Base-by-base conservation (phyloP, 2,329 filamentous ascomycete species). In the Metarhizium album region DNA sequence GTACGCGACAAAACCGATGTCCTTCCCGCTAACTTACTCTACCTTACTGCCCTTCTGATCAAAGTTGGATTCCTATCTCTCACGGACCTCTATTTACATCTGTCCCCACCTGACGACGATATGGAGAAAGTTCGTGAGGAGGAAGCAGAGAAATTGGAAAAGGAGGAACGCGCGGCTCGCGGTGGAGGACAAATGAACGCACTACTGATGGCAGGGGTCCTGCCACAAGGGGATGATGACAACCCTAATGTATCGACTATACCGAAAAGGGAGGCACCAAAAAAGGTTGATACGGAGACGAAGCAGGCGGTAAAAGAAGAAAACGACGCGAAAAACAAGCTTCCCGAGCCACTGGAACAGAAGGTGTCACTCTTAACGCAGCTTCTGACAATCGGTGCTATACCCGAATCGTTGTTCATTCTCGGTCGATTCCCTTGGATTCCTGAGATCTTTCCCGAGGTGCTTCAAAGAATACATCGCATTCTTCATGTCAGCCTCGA, bases 31-130 rank as follows among this genome's bases (percentile, higher is more conserved):
- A 98, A 98, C 59, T 75, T 98, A 3, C 88, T 97, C 29, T 95
- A 93, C 58, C 78, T 98, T 18, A 86, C 90, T 0, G 90, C 93
- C 1, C 78, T 97, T 33, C 79, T 98, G 29, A 90, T 98, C 69
- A 98, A 98, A 69, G 87, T 96, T 57, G 94, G 93, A 1, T 98
- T 98, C 66, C 88, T 98, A 53, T 96, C 93, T 1, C 73, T 98
- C 6, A 79, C 82, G 48, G 93, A 98, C 62, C 73, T 98, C 1
- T 97, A 95, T 64, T 84, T 90, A 16, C 93, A 98, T 64, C 77
- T 98, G 1, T 94, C 90, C 73, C 89, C 93, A 7, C 71, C 78
- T 1, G 93, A 97, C 57, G 83, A 88, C 31, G 75, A 82, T 3
- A 97, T 98, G 91, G 79, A 86, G 38, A 74, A 72, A 6, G 73